Evolutionary conservation across 441 rosid genomes (phyloP).

Genomic region (Populus tomentosa): DNA sequence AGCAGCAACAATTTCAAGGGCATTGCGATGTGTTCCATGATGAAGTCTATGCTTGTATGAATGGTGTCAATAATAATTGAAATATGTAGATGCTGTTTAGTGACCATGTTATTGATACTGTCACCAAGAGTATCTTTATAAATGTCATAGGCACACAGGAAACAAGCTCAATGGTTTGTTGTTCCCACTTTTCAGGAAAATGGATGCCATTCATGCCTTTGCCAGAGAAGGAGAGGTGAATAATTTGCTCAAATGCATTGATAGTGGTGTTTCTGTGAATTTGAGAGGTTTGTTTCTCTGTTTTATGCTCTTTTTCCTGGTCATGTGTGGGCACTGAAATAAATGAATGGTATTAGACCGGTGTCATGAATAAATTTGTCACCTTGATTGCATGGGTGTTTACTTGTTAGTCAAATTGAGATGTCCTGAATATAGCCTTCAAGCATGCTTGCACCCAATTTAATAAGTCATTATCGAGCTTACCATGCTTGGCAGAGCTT

Average conservation of each 20-base stretch:
- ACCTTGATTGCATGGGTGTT: neutral
- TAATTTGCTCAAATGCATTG: conserved; percentile 65
- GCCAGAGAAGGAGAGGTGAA: conserved; percentile 87
- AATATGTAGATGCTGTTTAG: neutral
- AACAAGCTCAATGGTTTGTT: neutral
- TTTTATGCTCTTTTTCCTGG: neutral
- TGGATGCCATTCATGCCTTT: conserved; percentile 86
- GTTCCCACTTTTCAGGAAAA: conserved; percentile 48
- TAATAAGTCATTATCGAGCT: neutral
- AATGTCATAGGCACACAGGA: neutral
- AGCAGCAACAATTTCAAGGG: neutral
- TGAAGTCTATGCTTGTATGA: neutral
- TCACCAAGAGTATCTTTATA: neutral
- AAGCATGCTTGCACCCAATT: neutral
- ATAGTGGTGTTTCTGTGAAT: conserved; percentile 64
- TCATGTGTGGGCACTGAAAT: neutral
- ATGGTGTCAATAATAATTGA: neutral
- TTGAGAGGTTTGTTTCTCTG: conserved; percentile 47
- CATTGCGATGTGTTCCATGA: neutral
- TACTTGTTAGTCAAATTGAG: neutral
- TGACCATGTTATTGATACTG: neutral
- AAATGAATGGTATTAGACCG: neutral
- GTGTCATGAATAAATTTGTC: neutral
- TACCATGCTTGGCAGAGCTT: neutral
- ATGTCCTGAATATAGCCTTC: neutral